Conservation (phyloP, 108 stramenopile genomes). For the Nitzschia inconspicua region DNA sequence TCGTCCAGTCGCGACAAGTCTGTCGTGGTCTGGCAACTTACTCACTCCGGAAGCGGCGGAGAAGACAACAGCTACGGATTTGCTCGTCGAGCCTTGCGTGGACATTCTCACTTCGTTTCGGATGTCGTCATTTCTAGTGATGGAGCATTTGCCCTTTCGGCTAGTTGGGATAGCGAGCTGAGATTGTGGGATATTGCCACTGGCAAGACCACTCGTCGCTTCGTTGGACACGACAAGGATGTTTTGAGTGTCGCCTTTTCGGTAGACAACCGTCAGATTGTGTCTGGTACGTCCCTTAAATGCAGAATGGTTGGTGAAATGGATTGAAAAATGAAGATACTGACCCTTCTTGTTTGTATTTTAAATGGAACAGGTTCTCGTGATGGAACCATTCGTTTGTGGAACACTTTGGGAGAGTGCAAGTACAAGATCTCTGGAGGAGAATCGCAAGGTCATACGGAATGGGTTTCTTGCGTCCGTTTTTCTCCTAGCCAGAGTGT, state of each 20-base stretch:
- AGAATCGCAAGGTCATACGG: constrained; percentile 94
- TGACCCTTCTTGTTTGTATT: neutral
- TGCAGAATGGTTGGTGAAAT: neutral
- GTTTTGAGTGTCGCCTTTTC: constrained; percentile 98
- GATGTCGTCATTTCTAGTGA: constrained; percentile 97
- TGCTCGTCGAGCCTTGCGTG: constrained; percentile 94
- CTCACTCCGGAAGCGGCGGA: constrained; percentile 29
- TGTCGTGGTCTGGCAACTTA: constrained; percentile 94
- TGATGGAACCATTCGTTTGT: constrained; percentile 98
- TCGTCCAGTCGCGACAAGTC: constrained; percentile 97
- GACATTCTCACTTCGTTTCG: constrained; percentile 99
- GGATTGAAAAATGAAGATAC: neutral
- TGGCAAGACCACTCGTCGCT: constrained; percentile 97
- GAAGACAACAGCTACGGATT: constrained; percentile 88
- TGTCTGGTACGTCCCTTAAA: constrained; percentile 63
- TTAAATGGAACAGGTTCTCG: constrained; percentile 63
- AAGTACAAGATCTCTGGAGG: constrained; percentile 86
- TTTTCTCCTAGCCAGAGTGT: constrained; percentile 94
- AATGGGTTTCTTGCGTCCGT: constrained; percentile 99
- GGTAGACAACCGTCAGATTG: constrained; percentile 99
- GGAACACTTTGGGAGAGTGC: constrained; percentile 99
- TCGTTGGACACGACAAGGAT: constrained; percentile 99
- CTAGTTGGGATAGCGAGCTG: constrained; percentile 97
- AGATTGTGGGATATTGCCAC: constrained; percentile 98
- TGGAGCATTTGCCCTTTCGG: constrained; percentile 96